Base-by-base conservation (phyloP, 441 rosid species). In the Daphne laureola region DNA sequence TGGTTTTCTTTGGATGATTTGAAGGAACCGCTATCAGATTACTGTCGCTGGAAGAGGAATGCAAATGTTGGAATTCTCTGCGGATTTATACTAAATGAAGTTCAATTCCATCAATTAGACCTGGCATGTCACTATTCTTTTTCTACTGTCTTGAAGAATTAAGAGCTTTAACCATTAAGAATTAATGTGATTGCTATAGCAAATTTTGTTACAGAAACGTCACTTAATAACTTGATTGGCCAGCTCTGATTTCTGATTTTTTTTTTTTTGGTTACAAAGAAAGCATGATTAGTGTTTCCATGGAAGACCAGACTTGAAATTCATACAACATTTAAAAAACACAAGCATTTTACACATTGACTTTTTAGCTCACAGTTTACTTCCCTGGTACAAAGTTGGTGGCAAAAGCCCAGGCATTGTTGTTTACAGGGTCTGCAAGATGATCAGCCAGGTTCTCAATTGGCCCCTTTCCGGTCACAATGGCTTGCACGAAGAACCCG, bases 21-120 rank as follows among this genome's bases (percentile, higher is more conserved):
- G 16, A 82, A 93, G 96, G 73, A 69, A 76, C 66, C 59, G 58
- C 31, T 93, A 93, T 69, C 83, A 81, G 76, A 87, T 93, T 61
- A 84, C 73, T 25, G 90, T 90, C 43, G 89, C 88, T 41, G 97
- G 97, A 64, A 86, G 99, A 52, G 97, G 99, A 44, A 85, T 90
- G 87, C 97, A 87, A 72, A 77, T 80, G 78, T 72, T 90, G 3
- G 85, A 87, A 50, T 90, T 90, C 65, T 66, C 58, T 40, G 56
- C 71, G 17, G 43, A 31, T 45, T 35, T 0, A 35, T 15, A 14
- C 3, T 60, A 35, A 51, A 52, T 12, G 23, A 14, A 14, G 17
- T 51, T 27, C 16, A 11, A 31, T 6, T 31, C 38, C 38, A 31
- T 31, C 11, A 31, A 31, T 4, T 2, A 31, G 38, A 31, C 38